Evolutionary conservation across 2,329 filamentous ascomycete genomes (phyloP).

Genomic region (Calonectria leucothoes): DNA sequence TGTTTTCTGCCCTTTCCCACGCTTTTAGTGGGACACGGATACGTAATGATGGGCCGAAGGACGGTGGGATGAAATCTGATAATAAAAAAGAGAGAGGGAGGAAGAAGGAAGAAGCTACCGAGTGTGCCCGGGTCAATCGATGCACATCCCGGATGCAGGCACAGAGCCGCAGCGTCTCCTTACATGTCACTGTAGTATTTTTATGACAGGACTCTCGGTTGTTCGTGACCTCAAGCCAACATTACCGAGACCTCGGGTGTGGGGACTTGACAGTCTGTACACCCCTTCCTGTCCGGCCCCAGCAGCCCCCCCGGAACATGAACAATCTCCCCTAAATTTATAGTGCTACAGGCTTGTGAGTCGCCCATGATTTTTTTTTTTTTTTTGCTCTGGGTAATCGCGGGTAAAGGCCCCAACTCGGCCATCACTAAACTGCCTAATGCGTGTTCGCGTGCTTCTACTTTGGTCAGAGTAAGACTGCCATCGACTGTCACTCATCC

Average conservation of each 20-base stretch:
- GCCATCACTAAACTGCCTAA: neutral
- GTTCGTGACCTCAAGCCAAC: neutral
- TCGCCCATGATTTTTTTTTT: neutral
- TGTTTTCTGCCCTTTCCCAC: conserved; percentile 2
- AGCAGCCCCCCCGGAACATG: neutral
- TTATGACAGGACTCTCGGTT: neutral
- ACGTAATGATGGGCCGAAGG: conserved; percentile 14
- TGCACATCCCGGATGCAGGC: neutral
- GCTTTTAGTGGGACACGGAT: conserved; percentile 5
- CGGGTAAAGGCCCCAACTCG: neutral
- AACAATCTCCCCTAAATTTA: neutral
- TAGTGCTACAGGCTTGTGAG: neutral
- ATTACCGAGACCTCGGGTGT: conserved; percentile 19
- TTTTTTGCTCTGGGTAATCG: neutral
- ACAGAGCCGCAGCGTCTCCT: conserved; percentile 3
- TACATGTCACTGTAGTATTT: neutral
- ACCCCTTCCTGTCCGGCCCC: neutral
- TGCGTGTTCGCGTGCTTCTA: neutral
- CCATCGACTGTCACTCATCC: neutral
- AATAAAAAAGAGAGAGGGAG: neutral
- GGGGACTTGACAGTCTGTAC: neutral
- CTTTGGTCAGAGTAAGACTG: neutral
- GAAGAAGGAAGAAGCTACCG: neutral
- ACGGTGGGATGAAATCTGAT: conserved; percentile 20
- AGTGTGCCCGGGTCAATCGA: neutral